phyloP scores from a whole-genome alignment of 768 basidiomycete species.

The Termitomyces sp. region DNA sequence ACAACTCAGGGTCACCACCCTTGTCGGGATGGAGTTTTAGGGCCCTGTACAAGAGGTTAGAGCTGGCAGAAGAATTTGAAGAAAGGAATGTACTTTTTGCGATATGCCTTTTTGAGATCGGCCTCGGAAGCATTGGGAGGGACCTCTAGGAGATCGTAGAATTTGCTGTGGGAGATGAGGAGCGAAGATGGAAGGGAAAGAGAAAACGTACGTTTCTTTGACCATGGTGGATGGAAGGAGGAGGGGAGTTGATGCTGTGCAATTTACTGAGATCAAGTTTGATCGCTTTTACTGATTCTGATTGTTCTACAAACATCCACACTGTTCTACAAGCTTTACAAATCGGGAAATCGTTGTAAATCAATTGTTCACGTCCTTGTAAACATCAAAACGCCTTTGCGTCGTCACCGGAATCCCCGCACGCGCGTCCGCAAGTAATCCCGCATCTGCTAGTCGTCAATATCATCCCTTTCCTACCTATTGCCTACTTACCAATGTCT shows the following conservation, averaged over 20 bases:
- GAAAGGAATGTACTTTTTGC: conserved; percentile 68
- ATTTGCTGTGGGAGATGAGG: conserved; percentile 54
- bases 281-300: conserved; percentile 30
- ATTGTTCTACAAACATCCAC: conserved; percentile 44
- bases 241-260: conserved; percentile 15
- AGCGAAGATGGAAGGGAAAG: background rate
- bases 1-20: conserved; percentile 93
- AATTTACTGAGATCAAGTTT: conserved; percentile 10
- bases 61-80: conserved; percentile 2
- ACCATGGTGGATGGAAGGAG: conserved; percentile 47
- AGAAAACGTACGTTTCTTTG: conserved; percentile 56
- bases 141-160: conserved; percentile 91
- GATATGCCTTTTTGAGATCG: conserved; percentile 94
- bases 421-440: conserved; percentile 61
- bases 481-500: conserved; percentile 69
- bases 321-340: conserved; percentile 35
- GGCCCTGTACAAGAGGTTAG: conserved; percentile 46
- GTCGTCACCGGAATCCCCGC: conserved; percentile 87
- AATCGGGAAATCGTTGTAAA: conserved; percentile 30
- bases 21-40: conserved; percentile 88
- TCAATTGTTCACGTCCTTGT: conserved; percentile 60
- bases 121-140: conserved; percentile 71
- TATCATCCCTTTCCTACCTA: background rate
- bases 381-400: conserved; percentile 92
- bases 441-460: conserved; percentile 35